phyloP scores from a whole-genome alignment of 179 eudicot species.

The Beta macrorhiza region DNA sequence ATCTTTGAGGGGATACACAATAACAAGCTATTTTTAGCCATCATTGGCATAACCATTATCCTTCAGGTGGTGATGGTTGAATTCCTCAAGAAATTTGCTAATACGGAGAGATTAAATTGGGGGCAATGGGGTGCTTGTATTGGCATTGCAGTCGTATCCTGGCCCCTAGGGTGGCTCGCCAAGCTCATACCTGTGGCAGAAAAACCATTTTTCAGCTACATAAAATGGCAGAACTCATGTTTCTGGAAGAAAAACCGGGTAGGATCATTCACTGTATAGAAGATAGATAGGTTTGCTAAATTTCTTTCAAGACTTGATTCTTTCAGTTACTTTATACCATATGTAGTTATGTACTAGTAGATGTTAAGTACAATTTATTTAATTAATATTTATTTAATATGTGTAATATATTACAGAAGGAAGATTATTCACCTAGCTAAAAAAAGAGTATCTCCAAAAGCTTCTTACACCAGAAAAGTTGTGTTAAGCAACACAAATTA shows the following conservation, averaged over 20 bases:
- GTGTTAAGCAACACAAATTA: too few species aligned
- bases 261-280: neutral
- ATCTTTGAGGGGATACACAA: slow-evolving; percentile 46
- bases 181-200: slow-evolving; percentile 40
- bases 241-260: slow-evolving; percentile 17
- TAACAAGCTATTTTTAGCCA: slow-evolving; percentile 48
- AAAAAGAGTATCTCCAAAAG: neutral
- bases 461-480: neutral
- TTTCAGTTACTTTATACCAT: neutral
- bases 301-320: neutral
- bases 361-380: neutral
- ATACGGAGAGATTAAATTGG: slow-evolving; percentile 46
- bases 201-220: slow-evolving; percentile 26
- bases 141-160: slow-evolving; percentile 41
- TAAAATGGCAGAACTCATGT: slow-evolving; percentile 17
- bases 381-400: neutral
- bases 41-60: slow-evolving; percentile 34
- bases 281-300: neutral
- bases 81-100: slow-evolving; percentile 48
- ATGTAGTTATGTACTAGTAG: neutral
- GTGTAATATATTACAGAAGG: neutral
- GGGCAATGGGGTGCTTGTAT: slow-evolving; percentile 50
- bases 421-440: neutral
- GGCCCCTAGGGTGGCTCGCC: slow-evolving; percentile 49
- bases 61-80: slow-evolving; percentile 50